Evolutionary conservation across 75 land plant genomes (phyloP), one percentile per base, ranked within the genome.

Genomic region (Selaginella tamariscina): DNA sequence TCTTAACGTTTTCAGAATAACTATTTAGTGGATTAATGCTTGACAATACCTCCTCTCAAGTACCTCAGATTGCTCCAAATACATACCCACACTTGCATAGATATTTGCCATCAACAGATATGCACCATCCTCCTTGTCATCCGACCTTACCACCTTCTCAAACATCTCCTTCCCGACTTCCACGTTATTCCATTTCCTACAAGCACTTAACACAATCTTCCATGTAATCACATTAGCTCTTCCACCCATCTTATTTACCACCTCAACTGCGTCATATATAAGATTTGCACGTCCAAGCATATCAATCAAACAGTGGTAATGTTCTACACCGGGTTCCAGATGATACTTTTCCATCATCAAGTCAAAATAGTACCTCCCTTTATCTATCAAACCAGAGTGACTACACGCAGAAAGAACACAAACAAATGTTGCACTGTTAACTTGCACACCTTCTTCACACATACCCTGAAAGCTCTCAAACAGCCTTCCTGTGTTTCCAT

Each of bases 231-330:
- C n/a, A n/a, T n/a, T n/a, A n/a, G n/a, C n/a, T n/a, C n/a, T n/a
- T n/a, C n/a, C n/a, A n/a, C n/a, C n/a, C 49, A 39, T 39, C 15
- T 15, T 5, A 5, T 39, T 15, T 15, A 39, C 11, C 49, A 39
- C 11, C 49, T 39, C 49, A 5, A 39, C 49, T 5, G 49, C 49
- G 11, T 39, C 49, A 5, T 39, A 5, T 15, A 39, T 15, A 5
- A 5, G 49, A 15, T 39, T 39, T 5, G 11, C 15, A 15, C 75
- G 65, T 8, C 49, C 74, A 54, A 72, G 75, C 29, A 74, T 32
- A 20, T 74, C 76, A 24, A 71, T 65, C 29, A 74, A 62, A 20
- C 76, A 74, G 24, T 33, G 54, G 32, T 71, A 74, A 26, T 74
- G 76, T 24, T 71, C 65, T 0, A 29, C 24, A 13, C 54, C 15